A percentile compares a stretch with the other conserved stretches of the same genome.
phyloP scores from a whole-genome alignment of 176 grass and related monocot genomes.

The Oryza nivara region DNA sequence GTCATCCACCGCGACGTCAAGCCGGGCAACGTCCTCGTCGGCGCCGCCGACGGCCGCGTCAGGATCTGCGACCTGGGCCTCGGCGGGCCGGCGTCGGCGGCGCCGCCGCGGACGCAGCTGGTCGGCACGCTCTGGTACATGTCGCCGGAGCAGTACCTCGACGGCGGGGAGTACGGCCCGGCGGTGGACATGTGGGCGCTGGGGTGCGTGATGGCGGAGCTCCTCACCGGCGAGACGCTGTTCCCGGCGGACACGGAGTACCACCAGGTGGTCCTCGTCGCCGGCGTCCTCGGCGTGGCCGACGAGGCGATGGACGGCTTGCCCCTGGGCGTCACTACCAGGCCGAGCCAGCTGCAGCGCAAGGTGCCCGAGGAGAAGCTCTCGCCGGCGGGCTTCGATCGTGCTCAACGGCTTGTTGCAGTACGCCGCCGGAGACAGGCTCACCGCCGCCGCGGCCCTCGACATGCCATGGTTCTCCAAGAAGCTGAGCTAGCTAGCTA shows the following conservation, averaged over 20 bases:
- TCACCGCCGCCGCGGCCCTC: not conserved
- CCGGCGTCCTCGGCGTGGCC: not conserved
- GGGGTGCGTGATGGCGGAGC: conserved; percentile 10
- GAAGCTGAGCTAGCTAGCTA: not conserved
- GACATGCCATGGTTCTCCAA: not conserved
- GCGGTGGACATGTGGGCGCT: conserved; percentile 21
- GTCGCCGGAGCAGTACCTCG: not conserved
- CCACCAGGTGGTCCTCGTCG: conserved; percentile 5
- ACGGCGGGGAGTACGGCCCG: not conserved
- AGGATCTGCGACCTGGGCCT: conserved; percentile 25
- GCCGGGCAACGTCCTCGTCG: conserved; percentile 16
- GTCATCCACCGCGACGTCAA: conserved; percentile 10
- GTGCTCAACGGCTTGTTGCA: not conserved
- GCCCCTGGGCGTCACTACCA: not conserved
- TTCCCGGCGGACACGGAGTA: conserved; percentile 16
- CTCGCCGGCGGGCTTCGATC: not conserved
- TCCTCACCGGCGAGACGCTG: conserved; percentile 21
- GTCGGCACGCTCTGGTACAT: not conserved
- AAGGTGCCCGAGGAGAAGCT: not conserved
- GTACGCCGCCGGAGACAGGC: not conserved
- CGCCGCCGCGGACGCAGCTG: not conserved
- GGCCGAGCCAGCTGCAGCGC: not conserved
- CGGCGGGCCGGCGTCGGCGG: not conserved
- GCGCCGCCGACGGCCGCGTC: not conserved
- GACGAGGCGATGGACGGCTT: not conserved